These are phyloP conservation scores for Diplocarpon mali DNA, from an alignment of 2,329 filamentous ascomycete species.

Conservation along the genomic window DNA sequence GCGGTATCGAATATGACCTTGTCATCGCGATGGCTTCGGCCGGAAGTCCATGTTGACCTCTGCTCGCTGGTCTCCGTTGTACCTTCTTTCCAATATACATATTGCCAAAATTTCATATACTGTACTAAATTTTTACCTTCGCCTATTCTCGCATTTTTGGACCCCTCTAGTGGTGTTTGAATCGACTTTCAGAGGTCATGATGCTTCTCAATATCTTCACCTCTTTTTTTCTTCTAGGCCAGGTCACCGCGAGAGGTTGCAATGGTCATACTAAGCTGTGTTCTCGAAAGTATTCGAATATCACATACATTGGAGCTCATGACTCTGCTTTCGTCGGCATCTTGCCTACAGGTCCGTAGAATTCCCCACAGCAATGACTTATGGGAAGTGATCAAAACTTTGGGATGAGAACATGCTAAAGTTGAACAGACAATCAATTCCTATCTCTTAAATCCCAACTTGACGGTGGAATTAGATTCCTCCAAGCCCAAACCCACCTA, in stretches of 20 bases:
- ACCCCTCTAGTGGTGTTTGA: not conserved
- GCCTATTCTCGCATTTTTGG: not conserved
- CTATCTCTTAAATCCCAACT: constrained; percentile 48
- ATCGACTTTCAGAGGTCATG: not conserved
- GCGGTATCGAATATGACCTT: no score
- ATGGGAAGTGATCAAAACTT: no score
- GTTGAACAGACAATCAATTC: constrained; percentile 40
- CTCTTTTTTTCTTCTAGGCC: constrained; percentile 2
- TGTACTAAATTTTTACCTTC: not conserved
- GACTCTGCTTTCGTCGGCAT: constrained; percentile 36
- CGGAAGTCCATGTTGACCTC: no score
- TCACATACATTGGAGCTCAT: constrained; percentile 65
- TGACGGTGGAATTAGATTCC: constrained; percentile 50
- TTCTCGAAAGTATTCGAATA: constrained; percentile 57
- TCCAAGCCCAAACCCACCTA: constrained; percentile 44
- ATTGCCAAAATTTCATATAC: no score
- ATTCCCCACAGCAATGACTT: no score
- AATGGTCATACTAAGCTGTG: constrained; percentile 74
- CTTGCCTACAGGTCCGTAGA: constrained; percentile 12
- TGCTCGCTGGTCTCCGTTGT: no score
- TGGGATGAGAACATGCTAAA: no score
- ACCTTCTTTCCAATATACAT: no score
- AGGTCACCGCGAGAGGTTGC: constrained; percentile 5
- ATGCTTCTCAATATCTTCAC: constrained; percentile 8
- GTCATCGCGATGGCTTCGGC: no score